Evolutionary conservation across 352 stramenopile species (phyloP), one percentile per base, ranked within the genome.

Genomic region (Globisporangium apiculatum): DNA sequence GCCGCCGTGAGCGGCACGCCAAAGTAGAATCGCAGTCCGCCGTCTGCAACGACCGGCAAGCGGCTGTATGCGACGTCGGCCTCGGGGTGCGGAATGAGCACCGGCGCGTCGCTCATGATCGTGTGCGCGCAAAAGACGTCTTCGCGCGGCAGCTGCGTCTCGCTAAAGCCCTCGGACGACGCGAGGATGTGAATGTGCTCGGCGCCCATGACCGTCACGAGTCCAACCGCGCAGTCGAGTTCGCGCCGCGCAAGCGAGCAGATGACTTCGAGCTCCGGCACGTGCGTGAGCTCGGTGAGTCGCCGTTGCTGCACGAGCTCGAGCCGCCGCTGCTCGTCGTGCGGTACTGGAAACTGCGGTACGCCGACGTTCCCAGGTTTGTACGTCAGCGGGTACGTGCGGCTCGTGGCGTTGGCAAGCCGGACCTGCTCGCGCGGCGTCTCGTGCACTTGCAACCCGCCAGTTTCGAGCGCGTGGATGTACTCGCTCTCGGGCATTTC

Each of bases 51-150:
- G 3, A 60, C 60, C 0, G 57, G 41, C 31, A 75, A 38, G 49
- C 70, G 67, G 40, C 71, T 69, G 41, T 84, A 78, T 5, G 72
- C 63, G 31, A 86, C 65, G 51, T 89, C 79, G 2, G 76, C 73
- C 40, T 87, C 76, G 0, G 76, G 76, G 40, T 87, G 74, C 7
- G 74, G 66, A 24, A 85, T 51, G 2, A 87, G 65, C 11, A 83
- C 51, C n/a, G 75, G 72, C 18, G 72, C 60, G 48, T 66, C 49
- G 14, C 63, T 69, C 74, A 89, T 86, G 40, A 86, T 50, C 17
- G 70, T 72, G 51, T 86, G 76, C 51, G 79, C 66, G 54, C 79
- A 86, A 51, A 89, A 69, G 4, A 75, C 72, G 17, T 83, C 61
- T 51, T 82, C 65, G 14, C 76, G 68, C 5, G 72, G 64, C 2